Conservation (phyloP, 2,329 filamentous ascomycete species). For the Fusarium sambucinum region DNA sequence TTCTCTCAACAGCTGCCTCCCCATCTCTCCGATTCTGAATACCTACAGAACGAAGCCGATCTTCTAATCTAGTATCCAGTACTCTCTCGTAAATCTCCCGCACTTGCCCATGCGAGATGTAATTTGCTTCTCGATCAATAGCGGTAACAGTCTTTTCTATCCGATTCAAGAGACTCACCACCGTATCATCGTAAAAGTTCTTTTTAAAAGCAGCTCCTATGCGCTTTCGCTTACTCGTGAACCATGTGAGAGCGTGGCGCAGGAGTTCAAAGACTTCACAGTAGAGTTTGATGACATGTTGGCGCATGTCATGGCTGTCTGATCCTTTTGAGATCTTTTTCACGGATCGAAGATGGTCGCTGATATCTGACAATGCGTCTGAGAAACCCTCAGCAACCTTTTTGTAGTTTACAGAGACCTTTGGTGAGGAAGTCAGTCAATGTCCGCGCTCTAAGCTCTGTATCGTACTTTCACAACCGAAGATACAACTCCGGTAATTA, state of each 20-base stretch:
- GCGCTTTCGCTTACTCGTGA: background rate
- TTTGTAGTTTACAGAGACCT: background rate
- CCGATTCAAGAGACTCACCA: background rate
- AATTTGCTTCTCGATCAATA: background rate
- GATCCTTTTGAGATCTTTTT: background rate
- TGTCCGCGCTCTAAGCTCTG: accelerated
- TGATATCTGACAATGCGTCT: background rate
- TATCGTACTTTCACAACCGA: background rate
- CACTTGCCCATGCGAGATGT: background rate
- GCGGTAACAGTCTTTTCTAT: background rate
- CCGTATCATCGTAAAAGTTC: background rate
- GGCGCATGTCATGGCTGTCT: background rate
- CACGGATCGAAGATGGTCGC: background rate
- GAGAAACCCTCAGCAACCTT: background rate
- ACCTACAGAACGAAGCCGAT: background rate
- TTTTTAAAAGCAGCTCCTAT: background rate
- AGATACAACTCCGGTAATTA: background rate
- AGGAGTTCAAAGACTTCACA: background rate
- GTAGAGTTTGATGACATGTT: background rate
- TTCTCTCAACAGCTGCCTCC: background rate
- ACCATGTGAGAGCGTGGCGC: background rate
- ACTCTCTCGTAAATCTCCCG: background rate
- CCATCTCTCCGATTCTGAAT: background rate
- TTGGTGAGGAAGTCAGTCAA: background rate
- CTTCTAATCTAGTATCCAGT: background rate